Evolutionary conservation across 192 early-diverging fungal genomes (phyloP).

Genomic region (Backusella tuberculispora): DNA sequence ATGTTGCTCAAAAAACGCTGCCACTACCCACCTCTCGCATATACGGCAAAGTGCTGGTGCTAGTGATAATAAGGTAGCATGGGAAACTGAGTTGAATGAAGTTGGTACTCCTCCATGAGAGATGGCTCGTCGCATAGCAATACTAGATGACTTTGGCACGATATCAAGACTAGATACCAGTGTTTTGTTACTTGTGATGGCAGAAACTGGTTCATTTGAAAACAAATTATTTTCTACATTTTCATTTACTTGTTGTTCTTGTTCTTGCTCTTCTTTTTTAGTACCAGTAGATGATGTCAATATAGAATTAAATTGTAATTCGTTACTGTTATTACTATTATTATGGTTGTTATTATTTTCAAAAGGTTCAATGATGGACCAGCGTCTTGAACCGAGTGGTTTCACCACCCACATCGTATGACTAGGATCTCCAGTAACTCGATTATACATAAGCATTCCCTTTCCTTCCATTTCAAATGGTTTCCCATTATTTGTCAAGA

Average conservation of each 20-base stretch:
- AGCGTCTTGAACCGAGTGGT: conserved; percentile 47
- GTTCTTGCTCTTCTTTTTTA: no score
- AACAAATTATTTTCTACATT: neutral
- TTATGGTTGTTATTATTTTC: neutral
- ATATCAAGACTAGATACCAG: conserved; percentile 9
- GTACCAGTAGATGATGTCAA: neutral
- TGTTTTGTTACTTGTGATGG: neutral
- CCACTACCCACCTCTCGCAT: conserved; percentile 75
- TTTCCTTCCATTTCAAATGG: conserved; percentile 71
- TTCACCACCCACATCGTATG: conserved; percentile 83
- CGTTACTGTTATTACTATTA: no score
- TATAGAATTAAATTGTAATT: neutral
- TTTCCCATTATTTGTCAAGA: conserved; percentile 30
- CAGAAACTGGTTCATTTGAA: neutral
- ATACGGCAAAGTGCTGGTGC: conserved; percentile 73
- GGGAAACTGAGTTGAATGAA: conserved; percentile 36
- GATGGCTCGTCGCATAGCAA: conserved; percentile 33
- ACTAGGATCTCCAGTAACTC: conserved; percentile 59
- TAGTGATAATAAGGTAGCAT: conserved; percentile 37
- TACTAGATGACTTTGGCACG: neutral
- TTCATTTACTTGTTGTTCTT: no score
- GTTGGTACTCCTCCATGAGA: conserved; percentile 32
- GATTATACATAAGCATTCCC: conserved; percentile 81
- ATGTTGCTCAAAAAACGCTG: conserved; percentile 77
- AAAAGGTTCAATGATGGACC: conserved; percentile 27